Conservation (phyloP, 2,329 filamentous ascomycete genomes). For the Xylariomycetidae sp. region DNA sequence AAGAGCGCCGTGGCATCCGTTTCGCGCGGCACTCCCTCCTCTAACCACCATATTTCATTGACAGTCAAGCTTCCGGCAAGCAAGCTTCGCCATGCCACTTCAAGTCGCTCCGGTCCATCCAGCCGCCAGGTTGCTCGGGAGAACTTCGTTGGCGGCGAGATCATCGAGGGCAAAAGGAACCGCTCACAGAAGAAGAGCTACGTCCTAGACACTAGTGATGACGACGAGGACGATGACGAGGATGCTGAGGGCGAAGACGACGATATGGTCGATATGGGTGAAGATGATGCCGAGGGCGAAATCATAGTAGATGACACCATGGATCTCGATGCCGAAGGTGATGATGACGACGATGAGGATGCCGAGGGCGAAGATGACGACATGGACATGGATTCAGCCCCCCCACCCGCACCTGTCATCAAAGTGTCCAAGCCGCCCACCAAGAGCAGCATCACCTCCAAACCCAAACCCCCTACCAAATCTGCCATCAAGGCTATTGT, state of each 20-base stretch:
- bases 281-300: constrained; percentile 29
- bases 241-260: constrained; percentile 38
- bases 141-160: constrained; percentile 40
- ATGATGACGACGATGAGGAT: constrained; percentile 37
- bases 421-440: constrained; percentile 42
- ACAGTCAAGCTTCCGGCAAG: constrained; percentile 49
- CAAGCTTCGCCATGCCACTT: constrained; percentile 48
- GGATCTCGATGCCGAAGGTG: constrained; percentile 41
- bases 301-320: constrained; percentile 30
- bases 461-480: neutral
- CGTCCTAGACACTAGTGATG: constrained; percentile 49
- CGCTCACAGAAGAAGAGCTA: constrained; percentile 56
- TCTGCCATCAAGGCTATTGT: constrained; percentile 22
- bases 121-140: constrained; percentile 27
- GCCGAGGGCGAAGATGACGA: constrained; percentile 50
- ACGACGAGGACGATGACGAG: constrained; percentile 38
- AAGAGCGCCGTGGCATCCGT: constrained; percentile 38
- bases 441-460: neutral
- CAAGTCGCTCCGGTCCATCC: constrained; percentile 31
- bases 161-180: constrained; percentile 47
- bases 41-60: constrained; percentile 43
- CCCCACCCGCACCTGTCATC: constrained; percentile 38
- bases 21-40: constrained; percentile 39
- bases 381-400: constrained; percentile 34
- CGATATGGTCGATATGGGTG: constrained; percentile 34